These are phyloP conservation scores for Cyberlindnera amylophila DNA, from an alignment of 805 yeast species.

Conservation along the genomic window DNA sequence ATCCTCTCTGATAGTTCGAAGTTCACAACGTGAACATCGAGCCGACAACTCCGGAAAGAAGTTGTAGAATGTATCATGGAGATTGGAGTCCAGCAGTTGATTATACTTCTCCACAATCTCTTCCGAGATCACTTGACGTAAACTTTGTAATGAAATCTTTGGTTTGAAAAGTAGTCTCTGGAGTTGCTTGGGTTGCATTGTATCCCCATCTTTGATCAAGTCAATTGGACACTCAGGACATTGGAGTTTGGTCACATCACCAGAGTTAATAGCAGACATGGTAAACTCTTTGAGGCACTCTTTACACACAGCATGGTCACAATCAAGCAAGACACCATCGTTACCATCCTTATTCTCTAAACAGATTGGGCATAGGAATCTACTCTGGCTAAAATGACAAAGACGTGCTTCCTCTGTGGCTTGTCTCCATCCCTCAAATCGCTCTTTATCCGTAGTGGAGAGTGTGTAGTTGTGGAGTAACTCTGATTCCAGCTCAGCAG, in stretches of 20 bases:
- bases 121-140: conserved; percentile 31
- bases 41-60: conserved; percentile 37
- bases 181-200: conserved; percentile 30
- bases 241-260: conserved; percentile 48
- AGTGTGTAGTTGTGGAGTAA: conserved; percentile 15
- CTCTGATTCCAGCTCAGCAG: conserved; percentile 1
- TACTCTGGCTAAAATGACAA: too few species aligned
- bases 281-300: conserved; percentile 43
- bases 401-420: too few species aligned
- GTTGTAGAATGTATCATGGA: conserved; percentile 40
- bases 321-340: background rate
- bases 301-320: conserved; percentile 10
- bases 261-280: conserved; percentile 38
- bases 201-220: conserved; percentile 18
- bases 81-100: conserved; percentile 34
- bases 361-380: background rate
- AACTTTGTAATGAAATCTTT: conserved; percentile 34
- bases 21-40: background rate
- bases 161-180: conserved; percentile 38
- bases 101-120: conserved; percentile 36
- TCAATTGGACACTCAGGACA: conserved; percentile 49
- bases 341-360: background rate
- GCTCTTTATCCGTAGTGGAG: background rate
- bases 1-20: background rate
- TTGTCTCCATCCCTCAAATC: background rate